Base-by-base conservation (phyloP, 2,329 filamentous ascomycete species). In the Davidsoniella eucalypti region DNA sequence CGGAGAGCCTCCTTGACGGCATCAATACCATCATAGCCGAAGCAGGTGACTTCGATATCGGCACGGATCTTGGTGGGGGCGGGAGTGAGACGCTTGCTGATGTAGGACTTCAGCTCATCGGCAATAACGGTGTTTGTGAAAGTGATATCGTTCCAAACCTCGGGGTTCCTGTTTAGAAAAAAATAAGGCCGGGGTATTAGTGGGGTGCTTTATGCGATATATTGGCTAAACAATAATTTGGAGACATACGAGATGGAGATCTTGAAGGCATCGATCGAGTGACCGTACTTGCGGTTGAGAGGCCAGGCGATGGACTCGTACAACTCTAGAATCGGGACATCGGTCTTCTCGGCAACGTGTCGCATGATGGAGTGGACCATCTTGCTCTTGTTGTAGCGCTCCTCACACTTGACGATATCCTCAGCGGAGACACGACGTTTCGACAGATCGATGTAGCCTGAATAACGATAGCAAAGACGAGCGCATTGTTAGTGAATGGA, bases 341-440 rank as follows among this genome's bases (percentile, higher is more conserved):
- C 80, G 41, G 87, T 94, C 76, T 95, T 95, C 72, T 98, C 88
- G 58, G 92, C 90, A 55, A 98, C 92, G 67, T 98, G 92, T 65
- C 90, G 83, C 85, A 98, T 90, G 68, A 98, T 95, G 50, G 87
- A 93, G 69, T 98, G 92, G 39, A 96, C 92, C 74, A 94, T 93
- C 75, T 98, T 98, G 73, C 87, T 86, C 81, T 98, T 98, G 78
- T 98, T 98, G 76, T 95, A 98, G 59, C 92, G 80, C 72, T 98
- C 92, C 66, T 98, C 92, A 65, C 93, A 98, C 72, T 95, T 95
- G 59, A 94, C 75, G 56, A 96, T 92, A 71, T 98, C 92, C 66
- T 98, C 92, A 42, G 92, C 84, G 41, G 88, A 95, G 54, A 98
- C 92, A 71, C 92, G 84, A 64, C 92, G 88, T 75, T 98, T 98